phyloP scores from a whole-genome alignment of 164 flowering plant species.

The Magnolia sinica region DNA sequence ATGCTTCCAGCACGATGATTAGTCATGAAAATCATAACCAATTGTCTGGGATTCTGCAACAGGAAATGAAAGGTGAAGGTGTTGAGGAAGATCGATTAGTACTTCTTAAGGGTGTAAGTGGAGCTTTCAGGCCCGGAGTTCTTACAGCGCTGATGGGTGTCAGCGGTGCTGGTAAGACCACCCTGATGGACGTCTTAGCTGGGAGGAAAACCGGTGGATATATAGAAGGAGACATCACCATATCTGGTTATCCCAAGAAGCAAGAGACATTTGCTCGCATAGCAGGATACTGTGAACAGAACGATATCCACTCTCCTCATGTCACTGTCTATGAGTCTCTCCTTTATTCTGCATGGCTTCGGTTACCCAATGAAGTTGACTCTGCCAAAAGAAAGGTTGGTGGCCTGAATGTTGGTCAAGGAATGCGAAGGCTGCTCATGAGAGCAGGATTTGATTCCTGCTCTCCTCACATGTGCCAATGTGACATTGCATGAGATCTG shows the following conservation, averaged over 20 bases:
- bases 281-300: slow-evolving; percentile 56
- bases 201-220: slow-evolving; percentile 55
- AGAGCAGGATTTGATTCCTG: neutral
- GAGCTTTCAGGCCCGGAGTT: slow-evolving; percentile 56
- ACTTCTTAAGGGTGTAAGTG: slow-evolving; percentile 47
- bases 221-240: slow-evolving; percentile 40
- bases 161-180: slow-evolving; percentile 66
- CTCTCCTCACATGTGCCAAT: too few species aligned
- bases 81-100: slow-evolving; percentile 28
- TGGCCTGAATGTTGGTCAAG: neutral
- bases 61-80: slow-evolving; percentile 63
- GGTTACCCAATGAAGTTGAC: slow-evolving; percentile 41
- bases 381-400: slow-evolving; percentile 39
- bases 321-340: slow-evolving; percentile 51
- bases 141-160: slow-evolving; percentile 61
- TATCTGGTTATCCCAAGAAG: slow-evolving; percentile 48
- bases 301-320: slow-evolving; percentile 56
- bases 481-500: too few species aligned
- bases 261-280: slow-evolving; percentile 57
- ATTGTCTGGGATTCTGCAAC: neutral
- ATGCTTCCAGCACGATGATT: too few species aligned
- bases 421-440: neutral
- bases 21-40: neutral
- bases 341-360: slow-evolving; percentile 57
- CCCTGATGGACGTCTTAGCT: slow-evolving; percentile 52